Evolutionary conservation across 2,329 filamentous ascomycete genomes (phyloP), one percentile per base, ranked within the genome.

Genomic region (Sarocladiaceae sp.): DNA sequence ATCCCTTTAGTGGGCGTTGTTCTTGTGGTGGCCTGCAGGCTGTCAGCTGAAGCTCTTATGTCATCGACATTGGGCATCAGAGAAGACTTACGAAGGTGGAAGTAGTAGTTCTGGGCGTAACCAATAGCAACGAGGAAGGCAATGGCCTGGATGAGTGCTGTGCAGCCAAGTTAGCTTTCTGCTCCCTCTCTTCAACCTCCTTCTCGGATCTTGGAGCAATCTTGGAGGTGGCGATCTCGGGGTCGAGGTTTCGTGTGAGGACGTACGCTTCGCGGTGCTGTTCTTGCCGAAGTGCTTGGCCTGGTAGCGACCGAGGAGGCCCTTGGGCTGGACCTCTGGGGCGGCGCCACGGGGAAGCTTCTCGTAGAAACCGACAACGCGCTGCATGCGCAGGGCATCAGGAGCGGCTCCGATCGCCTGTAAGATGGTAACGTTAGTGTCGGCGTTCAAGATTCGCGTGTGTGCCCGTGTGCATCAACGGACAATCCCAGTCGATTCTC

Each of bases 31-130:
- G 61, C 93, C 93, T 98, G 57, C 23, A 21, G 19, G 23, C 27
- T 32, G 26, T 43, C 18, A 32, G 29, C 16, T 16, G 15, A 33
- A 16, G 6, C 32, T 12, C 15, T 18, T 7, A 33, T 16, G 15
- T 29, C 13, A 13, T 9, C 9, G 7, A 13, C 26, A 29, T 7
- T 29, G 26, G 9, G 9, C n/a, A n/a, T n/a, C n/a, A n/a, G n/a
- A n/a, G n/a, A 13, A 21, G 45, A 82, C 88, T 70, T 83, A 98
- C 93, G 88, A 62, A 98, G 80, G 74, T 98, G 94, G 87, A 95
- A 97, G 81, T 98, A 97, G 83, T 98, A 98, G 76, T 95, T 90
- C 74, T 97, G 88, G 59, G 85, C 86, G 71, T 98, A 98, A 61
- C 93, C 91, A 57, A 97, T 65, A 54, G 80, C 69, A 54, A 95